Conservation (phyloP, 768 basidiomycete genomes). For the Myochromella boudieri region DNA sequence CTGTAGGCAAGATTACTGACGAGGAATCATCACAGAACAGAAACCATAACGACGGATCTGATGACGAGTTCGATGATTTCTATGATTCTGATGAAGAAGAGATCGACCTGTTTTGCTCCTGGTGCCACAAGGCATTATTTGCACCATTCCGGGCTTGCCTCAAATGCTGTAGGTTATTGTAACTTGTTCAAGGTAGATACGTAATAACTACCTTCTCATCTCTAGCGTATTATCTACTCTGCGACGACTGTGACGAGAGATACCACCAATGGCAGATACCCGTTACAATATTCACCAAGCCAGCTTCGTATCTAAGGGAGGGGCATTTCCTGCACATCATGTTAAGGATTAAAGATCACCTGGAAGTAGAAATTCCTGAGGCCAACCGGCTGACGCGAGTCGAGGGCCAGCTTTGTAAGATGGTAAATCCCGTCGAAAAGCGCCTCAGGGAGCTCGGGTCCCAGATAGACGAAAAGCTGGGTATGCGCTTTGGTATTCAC, state of each 20-base stretch:
- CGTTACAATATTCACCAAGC: neutral
- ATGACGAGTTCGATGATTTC: neutral
- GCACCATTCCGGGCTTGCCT: conserved; percentile 2
- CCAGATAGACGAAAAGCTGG: no score
- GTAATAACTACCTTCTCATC: neutral
- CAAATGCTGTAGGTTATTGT: neutral
- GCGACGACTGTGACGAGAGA: conserved; percentile 1
- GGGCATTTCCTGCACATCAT: neutral
- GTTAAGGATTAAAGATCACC: neutral
- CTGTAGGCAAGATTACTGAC: neutral
- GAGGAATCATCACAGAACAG: no score
- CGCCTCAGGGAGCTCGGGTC: no score
- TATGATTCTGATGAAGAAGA: neutral
- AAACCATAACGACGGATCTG: no score
- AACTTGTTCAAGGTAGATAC: neutral
- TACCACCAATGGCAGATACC: neutral
- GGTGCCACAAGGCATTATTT: neutral
- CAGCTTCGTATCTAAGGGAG: no score
- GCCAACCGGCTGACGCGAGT: neutral
- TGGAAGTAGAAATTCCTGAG: neutral
- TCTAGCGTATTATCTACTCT: neutral
- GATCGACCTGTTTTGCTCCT: neutral
- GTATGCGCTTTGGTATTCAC: no score
- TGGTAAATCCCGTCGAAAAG: neutral
- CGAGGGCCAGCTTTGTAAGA: neutral